Base-by-base conservation (phyloP, 176 grass and related monocot genomes). In the Triticum urartu region DNA sequence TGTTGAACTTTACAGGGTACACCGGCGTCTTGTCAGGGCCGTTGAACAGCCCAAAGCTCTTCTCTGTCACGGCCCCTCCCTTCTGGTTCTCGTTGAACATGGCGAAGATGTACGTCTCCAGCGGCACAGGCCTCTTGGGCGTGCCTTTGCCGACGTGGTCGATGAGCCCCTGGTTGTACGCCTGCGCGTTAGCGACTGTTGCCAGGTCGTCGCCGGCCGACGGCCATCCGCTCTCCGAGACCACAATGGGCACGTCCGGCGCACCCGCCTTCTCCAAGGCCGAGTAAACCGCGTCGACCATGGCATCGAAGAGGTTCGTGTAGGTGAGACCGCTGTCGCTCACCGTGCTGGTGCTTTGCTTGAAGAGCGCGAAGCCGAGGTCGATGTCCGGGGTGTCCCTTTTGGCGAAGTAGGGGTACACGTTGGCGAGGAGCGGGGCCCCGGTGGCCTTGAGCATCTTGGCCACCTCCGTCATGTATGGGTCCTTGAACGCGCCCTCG, bases 201-300 rank as follows among this genome's bases (percentile, higher is more conserved):
- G 95, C 89, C 5, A 87, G 92, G 1, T 70, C 87, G 60, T 83
- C 86, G 36, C 95, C 95, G 11, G 79, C 89, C 11, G 95, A 97
- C 17, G 95, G 92, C 95, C 95, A 97, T 7, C 95, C 95, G 1
- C 91, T 97, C 85, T 97, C 95, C 25, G 95, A 95, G 24, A 97
- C 92, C 21, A 97, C 89, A 20, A 97, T 61, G 21, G 88, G 69
- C 82, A 97, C 70, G 0, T 14, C 73, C 58, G 82, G 36, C 14
- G 28, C 85, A 0, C 91, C 91, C 22, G 87, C 75, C 82, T 91
- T 97, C 91, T 90, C 91, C 80, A 97, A 25, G 61, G 95, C 95
- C 9, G 89, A 3, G 64, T 66, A 66, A 5, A 66, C 8, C 3
- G 81, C 66, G 39, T 93, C 89, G 33, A 93, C 83, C 65, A 86